Conservation (phyloP, 441 rosid genomes). For the Populus hybrid region DNA sequence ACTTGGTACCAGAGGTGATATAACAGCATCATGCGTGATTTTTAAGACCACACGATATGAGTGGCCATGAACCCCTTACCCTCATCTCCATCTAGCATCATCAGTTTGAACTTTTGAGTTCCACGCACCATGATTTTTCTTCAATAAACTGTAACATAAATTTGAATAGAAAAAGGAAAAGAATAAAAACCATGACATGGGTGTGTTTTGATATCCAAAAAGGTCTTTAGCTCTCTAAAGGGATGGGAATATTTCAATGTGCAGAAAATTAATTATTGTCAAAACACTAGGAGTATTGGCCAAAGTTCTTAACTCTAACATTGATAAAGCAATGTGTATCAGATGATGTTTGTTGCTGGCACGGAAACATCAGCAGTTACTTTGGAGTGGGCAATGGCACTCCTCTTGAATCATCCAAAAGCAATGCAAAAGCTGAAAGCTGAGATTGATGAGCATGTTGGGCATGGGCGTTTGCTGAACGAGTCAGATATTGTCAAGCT, state of each 20-base stretch:
- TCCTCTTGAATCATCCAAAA: constrained; percentile 38
- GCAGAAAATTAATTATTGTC: not conserved
- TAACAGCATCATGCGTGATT: too few relatives aligned
- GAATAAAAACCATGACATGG: not conserved
- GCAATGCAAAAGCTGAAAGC: constrained; percentile 39
- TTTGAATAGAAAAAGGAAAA: not conserved
- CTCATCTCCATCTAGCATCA: not conserved
- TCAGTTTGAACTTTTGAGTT: not conserved
- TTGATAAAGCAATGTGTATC: not conserved
- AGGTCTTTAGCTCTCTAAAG: not conserved
- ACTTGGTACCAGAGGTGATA: too few relatives aligned
- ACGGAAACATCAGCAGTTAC: constrained; percentile 49
- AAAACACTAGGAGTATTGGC: not conserved
- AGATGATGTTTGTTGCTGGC: constrained; percentile 55
- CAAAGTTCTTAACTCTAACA: not conserved
- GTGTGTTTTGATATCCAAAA: not conserved
- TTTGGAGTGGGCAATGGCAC: constrained; percentile 61
- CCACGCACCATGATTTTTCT: not conserved
- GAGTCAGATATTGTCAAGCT: constrained; percentile 40
- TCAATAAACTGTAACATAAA: not conserved
- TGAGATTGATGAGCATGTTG: constrained; percentile 35
- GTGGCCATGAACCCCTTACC: not conserved
- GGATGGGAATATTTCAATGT: not conserved
- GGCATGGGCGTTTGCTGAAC: constrained; percentile 29
- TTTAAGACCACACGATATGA: not conserved